phyloP scores from a whole-genome alignment of 2,329 filamentous ascomycete species.

The Exophiala spinifera region DNA sequence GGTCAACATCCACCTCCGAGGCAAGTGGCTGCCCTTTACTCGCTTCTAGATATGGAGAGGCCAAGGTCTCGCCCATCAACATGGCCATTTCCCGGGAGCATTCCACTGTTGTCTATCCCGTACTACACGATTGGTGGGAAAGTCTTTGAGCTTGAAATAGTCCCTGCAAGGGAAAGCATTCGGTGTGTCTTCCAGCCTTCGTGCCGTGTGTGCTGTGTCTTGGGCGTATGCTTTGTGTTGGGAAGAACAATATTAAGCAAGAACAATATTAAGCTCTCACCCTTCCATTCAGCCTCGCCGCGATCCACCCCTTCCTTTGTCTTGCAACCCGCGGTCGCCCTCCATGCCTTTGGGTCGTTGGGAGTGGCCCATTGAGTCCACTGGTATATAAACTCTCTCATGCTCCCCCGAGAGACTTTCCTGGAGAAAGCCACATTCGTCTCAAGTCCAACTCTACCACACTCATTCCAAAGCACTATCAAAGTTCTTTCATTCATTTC shows the following conservation, averaged over 20 bases:
- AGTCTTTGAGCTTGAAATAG: not conserved
- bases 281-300: conserved; percentile 16
- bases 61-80: no score
- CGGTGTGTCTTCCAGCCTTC: not conserved
- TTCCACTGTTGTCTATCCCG: no score
- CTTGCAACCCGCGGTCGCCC: no score
- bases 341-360: no score
- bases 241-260: conserved; percentile 27
- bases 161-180: no score
- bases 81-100: no score
- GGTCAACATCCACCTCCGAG: conserved; percentile 75
- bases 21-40: conserved; percentile 67
- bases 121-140: not conserved
- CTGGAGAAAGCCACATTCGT: no score
- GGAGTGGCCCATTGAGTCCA: not conserved
- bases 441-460: conserved; percentile 2
- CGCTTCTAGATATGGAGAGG: conserved; percentile 37
- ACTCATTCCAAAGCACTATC: conserved; percentile 6
- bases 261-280: conserved; percentile 18
- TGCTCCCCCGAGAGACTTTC: no score
- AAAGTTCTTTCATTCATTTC: not conserved
- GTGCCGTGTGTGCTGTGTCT: not conserved
- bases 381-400: no score
- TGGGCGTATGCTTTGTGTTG: conserved; percentile 6
- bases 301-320: conserved; percentile 1